Percentiles rank a stretch among this genome's conserved stretches.
Evolutionary conservation across 2,329 filamentous ascomycete species (phyloP).

Genomic region (Colletotrichum orbiculare): DNA sequence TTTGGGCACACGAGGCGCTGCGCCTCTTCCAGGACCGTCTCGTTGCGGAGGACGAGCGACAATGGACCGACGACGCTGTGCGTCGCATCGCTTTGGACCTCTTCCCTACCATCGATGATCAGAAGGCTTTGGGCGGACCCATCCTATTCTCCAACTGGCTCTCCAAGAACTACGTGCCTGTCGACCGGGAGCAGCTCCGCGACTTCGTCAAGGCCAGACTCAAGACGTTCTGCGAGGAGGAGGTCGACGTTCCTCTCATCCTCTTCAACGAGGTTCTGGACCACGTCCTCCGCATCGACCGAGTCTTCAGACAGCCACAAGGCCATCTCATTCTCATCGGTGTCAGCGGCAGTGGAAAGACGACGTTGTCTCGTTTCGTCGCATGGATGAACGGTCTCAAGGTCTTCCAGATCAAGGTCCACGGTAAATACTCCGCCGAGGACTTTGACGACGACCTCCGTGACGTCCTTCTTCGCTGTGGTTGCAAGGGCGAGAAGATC

Average conservation of each 20-base stretch:
- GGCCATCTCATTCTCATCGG: constrained; percentile 98
- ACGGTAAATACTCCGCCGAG: constrained; percentile 97
- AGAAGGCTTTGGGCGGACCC: constrained; percentile 87
- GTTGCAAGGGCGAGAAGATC: constrained; percentile 98
- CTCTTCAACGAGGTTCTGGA: constrained; percentile 99
- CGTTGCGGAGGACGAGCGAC: constrained; percentile 91
- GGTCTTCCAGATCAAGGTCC: constrained; percentile 99
- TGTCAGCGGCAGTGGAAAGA: constrained; percentile 98
- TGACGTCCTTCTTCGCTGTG: constrained; percentile 90
- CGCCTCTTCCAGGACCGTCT: constrained; percentile 97
- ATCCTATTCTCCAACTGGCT: constrained; percentile 99
- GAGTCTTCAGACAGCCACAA: constrained; percentile 97
- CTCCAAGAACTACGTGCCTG: constrained; percentile 97
- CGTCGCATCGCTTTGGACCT: constrained; percentile 87
- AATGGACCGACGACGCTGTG: constrained; percentile 93
- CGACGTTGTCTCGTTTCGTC: constrained; percentile 95
- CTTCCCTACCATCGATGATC: constrained; percentile 95
- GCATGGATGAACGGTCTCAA: constrained; percentile 99
- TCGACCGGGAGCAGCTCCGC: constrained; percentile 92
- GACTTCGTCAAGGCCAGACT: constrained; percentile 98
- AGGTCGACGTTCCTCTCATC: constrained; percentile 97
- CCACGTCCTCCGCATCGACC: constrained; percentile 96
- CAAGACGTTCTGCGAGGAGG: constrained; percentile 98
- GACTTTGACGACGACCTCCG: constrained; percentile 98
- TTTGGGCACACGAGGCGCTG: constrained; percentile 98